Conservation (phyloP, 441 rosid genomes). For the Sinapis alba region DNA sequence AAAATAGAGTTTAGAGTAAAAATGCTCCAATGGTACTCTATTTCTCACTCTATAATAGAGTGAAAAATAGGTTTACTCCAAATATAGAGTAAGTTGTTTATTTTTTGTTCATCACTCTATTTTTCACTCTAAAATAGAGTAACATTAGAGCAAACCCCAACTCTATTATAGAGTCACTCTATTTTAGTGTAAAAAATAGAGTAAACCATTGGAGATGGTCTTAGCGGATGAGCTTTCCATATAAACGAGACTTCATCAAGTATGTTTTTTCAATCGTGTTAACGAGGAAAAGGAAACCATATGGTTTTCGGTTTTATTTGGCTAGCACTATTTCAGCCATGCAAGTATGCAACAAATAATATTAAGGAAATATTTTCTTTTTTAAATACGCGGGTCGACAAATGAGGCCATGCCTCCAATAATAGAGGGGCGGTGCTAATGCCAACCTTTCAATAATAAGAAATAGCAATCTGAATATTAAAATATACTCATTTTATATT, state of each 20-base stretch:
- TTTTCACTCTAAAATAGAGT: too few relatives aligned
- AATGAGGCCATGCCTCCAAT: slow-evolving; percentile 48
- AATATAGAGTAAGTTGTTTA: too few relatives aligned
- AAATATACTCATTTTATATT: neutral
- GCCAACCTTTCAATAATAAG: neutral
- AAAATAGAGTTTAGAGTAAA: too few relatives aligned
- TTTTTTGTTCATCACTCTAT: too few relatives aligned
- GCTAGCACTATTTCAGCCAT: neutral
- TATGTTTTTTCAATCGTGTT: neutral
- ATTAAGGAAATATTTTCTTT: neutral
- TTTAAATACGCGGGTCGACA: slow-evolving; percentile 1
- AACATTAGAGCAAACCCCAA: too few relatives aligned
- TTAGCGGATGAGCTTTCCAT: neutral
- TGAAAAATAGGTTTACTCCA: too few relatives aligned
- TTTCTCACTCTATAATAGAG: too few relatives aligned
- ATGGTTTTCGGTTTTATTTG: neutral
- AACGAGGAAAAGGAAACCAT: neutral
- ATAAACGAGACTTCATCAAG: neutral
- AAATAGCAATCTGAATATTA: neutral
- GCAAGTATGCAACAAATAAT: neutral
- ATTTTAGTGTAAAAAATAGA: too few relatives aligned
- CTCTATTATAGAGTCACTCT: too few relatives aligned
- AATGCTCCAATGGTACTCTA: too few relatives aligned
- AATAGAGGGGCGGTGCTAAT: slow-evolving; percentile 42
- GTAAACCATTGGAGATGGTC: too few relatives aligned